These are phyloP conservation scores for Saturnispora quitensis DNA, from an alignment of 805 yeast species.

Conservation along the genomic window DNA sequence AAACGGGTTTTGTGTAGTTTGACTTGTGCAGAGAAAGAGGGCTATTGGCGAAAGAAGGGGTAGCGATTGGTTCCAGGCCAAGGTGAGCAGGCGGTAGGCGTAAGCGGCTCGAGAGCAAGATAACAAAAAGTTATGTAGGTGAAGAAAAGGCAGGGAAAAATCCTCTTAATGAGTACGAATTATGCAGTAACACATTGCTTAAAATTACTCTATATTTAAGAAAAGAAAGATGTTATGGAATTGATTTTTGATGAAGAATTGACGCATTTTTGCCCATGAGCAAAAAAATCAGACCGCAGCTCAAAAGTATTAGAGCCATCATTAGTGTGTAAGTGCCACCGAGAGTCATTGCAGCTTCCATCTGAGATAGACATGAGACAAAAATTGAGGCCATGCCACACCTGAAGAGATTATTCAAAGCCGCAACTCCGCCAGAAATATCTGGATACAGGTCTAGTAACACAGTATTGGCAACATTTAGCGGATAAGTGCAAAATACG, in stretches of 20 bases:
- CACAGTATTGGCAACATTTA: constrained; percentile 51
- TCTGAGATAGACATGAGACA: constrained; percentile 52
- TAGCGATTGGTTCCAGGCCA: not conserved
- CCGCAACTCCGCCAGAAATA: constrained; percentile 60
- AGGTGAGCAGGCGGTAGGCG: not conserved
- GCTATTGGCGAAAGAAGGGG: not conserved
- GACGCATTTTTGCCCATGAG: not conserved
- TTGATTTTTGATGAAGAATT: too few relatives aligned
- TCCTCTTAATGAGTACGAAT: too few relatives aligned
- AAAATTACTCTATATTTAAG: too few relatives aligned
- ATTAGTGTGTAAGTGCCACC: constrained; percentile 75
- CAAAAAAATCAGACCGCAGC: not conserved
- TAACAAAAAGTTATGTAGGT: too few relatives aligned
- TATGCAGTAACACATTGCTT: too few relatives aligned
- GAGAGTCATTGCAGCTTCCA: constrained; percentile 45
- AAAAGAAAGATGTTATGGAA: too few relatives aligned
- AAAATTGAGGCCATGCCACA: constrained; percentile 62
- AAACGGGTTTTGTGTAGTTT: not conserved
- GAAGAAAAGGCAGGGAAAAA: too few relatives aligned
- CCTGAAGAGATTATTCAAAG: constrained; percentile 62
- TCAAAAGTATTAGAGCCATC: constrained; percentile 7
- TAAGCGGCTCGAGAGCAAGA: not conserved
- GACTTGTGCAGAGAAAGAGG: not conserved
- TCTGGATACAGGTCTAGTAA: constrained; percentile 65
- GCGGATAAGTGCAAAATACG: constrained; percentile 42